Base-by-base conservation (phyloP, 768 basidiomycete species). In the Boletus rufocinnamomeus region DNA sequence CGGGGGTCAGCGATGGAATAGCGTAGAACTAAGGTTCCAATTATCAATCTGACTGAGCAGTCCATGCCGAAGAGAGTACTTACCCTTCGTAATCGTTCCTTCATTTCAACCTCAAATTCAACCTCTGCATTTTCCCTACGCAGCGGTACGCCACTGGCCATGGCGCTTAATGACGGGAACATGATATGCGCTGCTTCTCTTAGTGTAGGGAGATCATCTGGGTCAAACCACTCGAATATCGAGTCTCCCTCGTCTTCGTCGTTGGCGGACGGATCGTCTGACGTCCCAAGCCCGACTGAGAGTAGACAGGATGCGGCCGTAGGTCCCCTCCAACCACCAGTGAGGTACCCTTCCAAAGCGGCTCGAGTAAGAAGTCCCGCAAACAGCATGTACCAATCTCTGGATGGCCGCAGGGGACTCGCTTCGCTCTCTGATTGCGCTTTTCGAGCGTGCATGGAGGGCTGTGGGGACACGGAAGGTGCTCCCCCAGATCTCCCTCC, bases 311-410 rank as follows among this genome's bases (percentile, higher is more conserved):
- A 87, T 11, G 86, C 80, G 6, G 87, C 84, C 40, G 85, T 82
- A 1, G 82, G 74, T 1, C 93, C 91, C 30, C 79, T 81, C 93
- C 93, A 95, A 0, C 88, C 87, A 11, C 85, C 87, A 2, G 85
- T 86, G 46, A 94, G 78, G 67, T 94, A 95, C 0, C 93, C 93
- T 66, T 95, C 91, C 52, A 95, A 73, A 21, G 86, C 88, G 0
- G 91, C 91, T n/a, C 92, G 83, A 6, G 91, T 91, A 30, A 93
- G 76, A 25, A 95, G 75, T 2, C 89, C 86, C 0, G 84, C 83
- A 17, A 93, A 78, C 14, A 95, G 79, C 74, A 88, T 79, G 71
- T 93, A 95, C 93, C 93, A 95, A 62, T 86, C 84, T 27, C 82
- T 75, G 28, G 90, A 87, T 0, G 92, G 92, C 2, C 79, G 77